phyloP scores from a whole-genome alignment of 2,329 filamentous ascomycete genomes.

The Xylariales sp. region DNA sequence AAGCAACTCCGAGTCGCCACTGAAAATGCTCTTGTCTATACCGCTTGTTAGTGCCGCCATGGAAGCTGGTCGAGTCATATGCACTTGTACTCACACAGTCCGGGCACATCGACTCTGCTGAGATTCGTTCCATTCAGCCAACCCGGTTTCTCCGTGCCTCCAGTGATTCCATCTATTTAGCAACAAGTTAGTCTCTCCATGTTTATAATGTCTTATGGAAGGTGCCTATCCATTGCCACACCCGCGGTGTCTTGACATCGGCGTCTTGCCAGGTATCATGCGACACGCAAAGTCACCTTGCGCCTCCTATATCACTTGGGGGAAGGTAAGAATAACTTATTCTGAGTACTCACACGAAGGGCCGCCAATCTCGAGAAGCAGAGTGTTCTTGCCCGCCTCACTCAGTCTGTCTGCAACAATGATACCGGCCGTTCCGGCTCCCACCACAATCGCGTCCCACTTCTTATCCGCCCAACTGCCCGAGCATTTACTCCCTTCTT shows the following conservation, averaged over 20 bases:
- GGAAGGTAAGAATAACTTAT: too few relatives aligned
- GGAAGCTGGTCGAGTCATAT: not conserved
- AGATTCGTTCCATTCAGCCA: slow-evolving; percentile 45
- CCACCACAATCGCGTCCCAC: slow-evolving; percentile 38
- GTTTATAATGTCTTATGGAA: too few relatives aligned
- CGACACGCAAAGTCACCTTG: too few relatives aligned
- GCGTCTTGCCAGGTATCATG: too few relatives aligned
- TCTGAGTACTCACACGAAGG: too few relatives aligned
- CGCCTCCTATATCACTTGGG: too few relatives aligned
- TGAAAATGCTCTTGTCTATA: slow-evolving; percentile 44
- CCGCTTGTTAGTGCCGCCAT: slow-evolving; percentile 12
- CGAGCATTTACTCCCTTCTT: not conserved
- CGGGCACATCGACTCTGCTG: slow-evolving; percentile 48
- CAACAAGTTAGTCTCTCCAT: too few relatives aligned
- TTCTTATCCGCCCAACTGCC: slow-evolving; percentile 21
- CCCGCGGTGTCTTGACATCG: too few relatives aligned
- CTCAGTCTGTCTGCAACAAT: slow-evolving; percentile 47
- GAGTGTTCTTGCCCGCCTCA: slow-evolving; percentile 45
- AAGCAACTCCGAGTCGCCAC: slow-evolving; percentile 31
- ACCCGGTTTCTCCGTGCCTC: slow-evolving; percentile 39
- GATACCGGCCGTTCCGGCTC: slow-evolving; percentile 49
- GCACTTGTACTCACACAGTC: slow-evolving; percentile 31
- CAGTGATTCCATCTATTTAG: slow-evolving; percentile 43
- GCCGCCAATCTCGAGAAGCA: slow-evolving; percentile 48
- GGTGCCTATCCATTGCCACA: too few relatives aligned